Percentiles rank a stretch among this genome's conserved stretches.
Evolutionary conservation across 768 basidiomycete genomes (phyloP).

Genomic region (Lactarius indigo): DNA sequence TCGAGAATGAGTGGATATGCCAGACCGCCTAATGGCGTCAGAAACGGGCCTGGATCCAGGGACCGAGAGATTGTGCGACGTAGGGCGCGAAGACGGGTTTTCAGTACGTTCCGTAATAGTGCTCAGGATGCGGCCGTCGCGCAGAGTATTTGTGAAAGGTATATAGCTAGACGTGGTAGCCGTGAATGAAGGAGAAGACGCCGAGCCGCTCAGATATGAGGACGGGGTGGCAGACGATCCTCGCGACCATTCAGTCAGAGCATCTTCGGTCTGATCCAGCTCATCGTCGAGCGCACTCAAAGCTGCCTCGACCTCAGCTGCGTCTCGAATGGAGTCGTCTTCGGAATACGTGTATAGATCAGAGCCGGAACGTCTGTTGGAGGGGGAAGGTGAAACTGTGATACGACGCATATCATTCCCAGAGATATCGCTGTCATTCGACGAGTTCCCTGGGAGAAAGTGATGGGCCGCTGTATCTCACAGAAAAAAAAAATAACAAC

Average conservation of each 20-base stretch:
- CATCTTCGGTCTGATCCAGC: conserved; percentile 60
- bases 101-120: conserved; percentile 79
- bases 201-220: conserved; percentile 34
- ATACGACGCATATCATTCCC: conserved; percentile 28
- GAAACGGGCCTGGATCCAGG: conserved; percentile 33
- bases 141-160: conserved; percentile 37
- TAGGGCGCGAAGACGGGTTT: conserved; percentile 56
- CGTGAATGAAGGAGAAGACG: conserved; percentile 28
- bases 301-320: conserved; percentile 61
- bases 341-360: conserved; percentile 45
- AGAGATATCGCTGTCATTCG: conserved; percentile 23
- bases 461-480: background rate
- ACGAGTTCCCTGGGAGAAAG: conserved; percentile 19
- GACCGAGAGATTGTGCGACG: conserved; percentile 35
- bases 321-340: conserved; percentile 45
- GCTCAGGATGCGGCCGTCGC: conserved; percentile 55
- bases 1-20: conserved; percentile 44
- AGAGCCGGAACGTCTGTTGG: conserved; percentile 7
- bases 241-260: conserved; percentile 59
- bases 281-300: conserved; percentile 67
- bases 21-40: conserved; percentile 45
- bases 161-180: conserved; percentile 24
- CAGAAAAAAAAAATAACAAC: background rate
- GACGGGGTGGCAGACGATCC: conserved; percentile 36
- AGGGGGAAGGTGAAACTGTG: conserved; percentile 27